A percentile compares a stretch with the other conserved stretches of the same genome.
Conservation (phyloP, 2,329 filamentous ascomycete species). For the Lasiodiplodia citricola region DNA sequence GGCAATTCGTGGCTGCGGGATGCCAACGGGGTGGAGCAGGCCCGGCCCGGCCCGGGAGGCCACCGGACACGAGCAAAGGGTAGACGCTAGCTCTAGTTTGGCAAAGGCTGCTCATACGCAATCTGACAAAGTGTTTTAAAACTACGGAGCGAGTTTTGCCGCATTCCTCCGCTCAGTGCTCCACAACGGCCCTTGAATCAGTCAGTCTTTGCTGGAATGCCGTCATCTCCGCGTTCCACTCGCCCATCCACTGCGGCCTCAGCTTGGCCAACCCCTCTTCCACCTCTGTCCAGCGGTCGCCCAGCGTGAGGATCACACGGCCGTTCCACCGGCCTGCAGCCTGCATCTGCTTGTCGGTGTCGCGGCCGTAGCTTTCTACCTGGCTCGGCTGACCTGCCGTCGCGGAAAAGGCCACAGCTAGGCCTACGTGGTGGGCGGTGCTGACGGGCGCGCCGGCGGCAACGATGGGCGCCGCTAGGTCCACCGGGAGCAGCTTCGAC, state of each 20-base stretch:
- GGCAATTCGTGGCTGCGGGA: too few relatives aligned
- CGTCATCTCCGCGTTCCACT: slow-evolving; percentile 36
- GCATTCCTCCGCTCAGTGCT: too few relatives aligned
- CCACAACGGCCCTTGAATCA: slow-evolving; percentile 28
- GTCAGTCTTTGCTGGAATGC: slow-evolving; percentile 40
- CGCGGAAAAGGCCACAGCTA: slow-evolving; percentile 42
- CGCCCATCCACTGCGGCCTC: slow-evolving; percentile 41
- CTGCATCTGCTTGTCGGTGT: slow-evolving; percentile 30
- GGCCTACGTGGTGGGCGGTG: slow-evolving; percentile 31
- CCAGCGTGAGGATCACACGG: slow-evolving; percentile 42
- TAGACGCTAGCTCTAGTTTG: too few relatives aligned
- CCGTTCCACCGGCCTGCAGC: slow-evolving; percentile 42
- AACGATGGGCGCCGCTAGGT: slow-evolving; percentile 41
- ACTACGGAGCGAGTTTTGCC: too few relatives aligned
- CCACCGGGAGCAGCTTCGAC: slow-evolving; percentile 33
- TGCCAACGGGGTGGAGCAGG: too few relatives aligned
- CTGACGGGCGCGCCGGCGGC: slow-evolving; percentile 42
- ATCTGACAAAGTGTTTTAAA: too few relatives aligned
- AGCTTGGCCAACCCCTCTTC: slow-evolving; percentile 35
- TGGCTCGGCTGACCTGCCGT: slow-evolving; percentile 37
- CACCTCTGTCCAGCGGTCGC: slow-evolving; percentile 44
- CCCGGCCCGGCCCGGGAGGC: too few relatives aligned
- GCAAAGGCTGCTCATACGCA: too few relatives aligned
- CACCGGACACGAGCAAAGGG: too few relatives aligned
- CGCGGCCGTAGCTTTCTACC: slow-evolving; percentile 47